Percentiles rank a stretch among this genome's conserved stretches.
Evolutionary conservation across 306 rosid genomes (phyloP).

Genomic region (Fragaria iinumae): DNA sequence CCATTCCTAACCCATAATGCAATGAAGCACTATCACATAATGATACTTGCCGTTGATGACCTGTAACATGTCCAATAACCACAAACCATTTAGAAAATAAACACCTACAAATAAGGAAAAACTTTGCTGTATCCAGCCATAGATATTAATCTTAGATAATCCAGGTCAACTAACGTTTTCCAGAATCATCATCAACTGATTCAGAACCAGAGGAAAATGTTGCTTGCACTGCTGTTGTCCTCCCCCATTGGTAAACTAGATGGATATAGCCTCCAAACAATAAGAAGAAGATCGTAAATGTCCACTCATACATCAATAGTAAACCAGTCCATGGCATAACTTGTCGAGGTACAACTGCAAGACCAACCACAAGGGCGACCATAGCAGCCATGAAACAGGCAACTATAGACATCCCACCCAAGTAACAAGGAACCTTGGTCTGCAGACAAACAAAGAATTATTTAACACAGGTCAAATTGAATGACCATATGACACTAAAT

Average conservation of each 20-base stretch:
- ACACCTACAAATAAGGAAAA: neutral
- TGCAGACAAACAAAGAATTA: slow-evolving; percentile 46
- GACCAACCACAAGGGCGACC: slow-evolving; percentile 59
- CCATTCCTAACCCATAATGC: slow-evolving; percentile 85
- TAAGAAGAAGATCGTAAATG: slow-evolving; percentile 68
- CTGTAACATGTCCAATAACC: slow-evolving; percentile 39
- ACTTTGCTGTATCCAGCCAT: neutral
- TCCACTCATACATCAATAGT: slow-evolving; percentile 97
- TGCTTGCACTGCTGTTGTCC: slow-evolving; percentile 45
- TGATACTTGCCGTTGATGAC: slow-evolving; percentile 71
- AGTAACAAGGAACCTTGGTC: slow-evolving; percentile 69
- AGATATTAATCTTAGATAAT: neutral
- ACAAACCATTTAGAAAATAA: neutral
- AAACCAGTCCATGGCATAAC: slow-evolving; percentile 98
- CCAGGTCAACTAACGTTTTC: slow-evolving; percentile 56
- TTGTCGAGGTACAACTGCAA: slow-evolving; percentile 82
- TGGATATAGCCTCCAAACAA: slow-evolving; percentile 79
- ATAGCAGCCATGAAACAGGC: slow-evolving; percentile 63
- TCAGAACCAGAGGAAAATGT: slow-evolving; percentile 50
- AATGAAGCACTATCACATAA: slow-evolving; percentile 54
- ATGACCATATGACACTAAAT: neutral
- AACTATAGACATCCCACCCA: slow-evolving; percentile 71
- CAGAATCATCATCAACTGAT: slow-evolving; percentile 66
- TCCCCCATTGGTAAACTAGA: slow-evolving; percentile 75
- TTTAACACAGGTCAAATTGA: slow-evolving; percentile 25